Evolutionary conservation across 257 asterid species (phyloP), one percentile per base, ranked within the genome.

Genomic region (Penstemon barbatus): DNA sequence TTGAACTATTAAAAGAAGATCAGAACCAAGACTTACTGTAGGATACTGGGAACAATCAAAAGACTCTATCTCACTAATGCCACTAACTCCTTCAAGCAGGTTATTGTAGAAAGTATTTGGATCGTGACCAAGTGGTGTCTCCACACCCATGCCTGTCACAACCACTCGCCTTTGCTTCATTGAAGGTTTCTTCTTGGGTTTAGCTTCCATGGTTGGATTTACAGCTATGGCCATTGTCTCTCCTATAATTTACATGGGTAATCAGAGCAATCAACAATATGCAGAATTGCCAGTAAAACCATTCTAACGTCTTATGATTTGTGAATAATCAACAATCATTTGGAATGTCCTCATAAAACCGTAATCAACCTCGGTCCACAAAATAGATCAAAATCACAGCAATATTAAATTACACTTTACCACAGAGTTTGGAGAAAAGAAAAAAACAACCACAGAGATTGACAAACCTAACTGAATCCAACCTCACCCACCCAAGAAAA

Each of bases 141-240:
- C 90, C 64, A 92, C 91, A 37, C 98, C 98, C 97, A 92, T 80
- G 66, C 98, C 98, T 15, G 97, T 92, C 80, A 92, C 97, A 59
- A 92, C 98, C 77, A 92, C 98, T 74, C 98, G 83, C 74, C 96
- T 86, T 75, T 87, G 86, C 81, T 80, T 86, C 68, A 83, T 83
- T 3, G 81, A 64, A 61, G 76, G 96, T 72, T 92, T 83, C 85
- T 81, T 87, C 79, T 82, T 82, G 59, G 71, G 40, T 8, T 70
- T 61, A 62, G 45, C 77, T 65, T 82, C 97, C 84, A 63, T 77
- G 60, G 68, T 75, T 25, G 93, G 89, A 55, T 85, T 76, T 64
- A 83, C 74, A 33, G 86, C 86, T n/a, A 78, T 37, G 39, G 85
- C 89, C 81, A 76, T 74, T 72, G 79, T 85, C 77, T 77, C 83